Conservation (phyloP, 352 stramenopile species). For the Globisporangium perplexum region DNA sequence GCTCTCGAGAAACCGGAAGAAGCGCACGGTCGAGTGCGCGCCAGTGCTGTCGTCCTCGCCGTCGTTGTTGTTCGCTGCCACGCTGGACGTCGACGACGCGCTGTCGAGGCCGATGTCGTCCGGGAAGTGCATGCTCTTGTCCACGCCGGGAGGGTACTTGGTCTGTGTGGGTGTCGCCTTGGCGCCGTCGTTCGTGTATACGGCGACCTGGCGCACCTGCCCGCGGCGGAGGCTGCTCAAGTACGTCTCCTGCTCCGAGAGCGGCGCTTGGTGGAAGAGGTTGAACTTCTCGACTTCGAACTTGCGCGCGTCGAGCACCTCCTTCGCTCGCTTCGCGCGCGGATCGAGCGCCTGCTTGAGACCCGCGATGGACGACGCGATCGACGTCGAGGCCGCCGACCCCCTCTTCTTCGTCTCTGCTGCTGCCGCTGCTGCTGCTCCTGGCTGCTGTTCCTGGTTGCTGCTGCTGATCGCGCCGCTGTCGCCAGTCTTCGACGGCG, state of each 20-base stretch:
- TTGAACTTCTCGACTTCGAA: conserved; percentile 68
- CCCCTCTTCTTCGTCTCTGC: conserved; percentile 9
- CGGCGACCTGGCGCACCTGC: conserved; percentile 41
- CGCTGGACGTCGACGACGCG: conserved; percentile 10
- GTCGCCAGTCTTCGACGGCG: conserved; percentile 10
- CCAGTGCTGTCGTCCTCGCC: conserved; percentile 12
- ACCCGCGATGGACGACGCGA: conserved; percentile 61
- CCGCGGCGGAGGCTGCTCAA: conserved; percentile 43
- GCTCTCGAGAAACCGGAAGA: conserved; percentile 61
- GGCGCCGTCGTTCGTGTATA: conserved; percentile 58
- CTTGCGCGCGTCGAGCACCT: conserved; percentile 53
- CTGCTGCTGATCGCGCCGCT: background rate
- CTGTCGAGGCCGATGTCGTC: conserved; percentile 69
- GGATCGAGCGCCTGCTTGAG: conserved; percentile 70
- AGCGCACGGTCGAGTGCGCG: conserved; percentile 30
- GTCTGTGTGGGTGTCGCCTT: conserved; percentile 45
- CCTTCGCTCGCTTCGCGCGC: conserved; percentile 46
- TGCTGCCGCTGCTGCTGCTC: conserved; percentile 8
- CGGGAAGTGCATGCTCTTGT: conserved; percentile 67
- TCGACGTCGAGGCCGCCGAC: conserved; percentile 15
- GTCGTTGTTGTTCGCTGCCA: background rate
- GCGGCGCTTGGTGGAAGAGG: conserved; percentile 49
- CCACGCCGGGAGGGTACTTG: conserved; percentile 25
- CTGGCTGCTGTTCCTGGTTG: conserved; percentile 1
- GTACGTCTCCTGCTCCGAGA: conserved; percentile 56